Conservation (phyloP, 352 stramenopile genomes). For the Phytophthora ohioensis region DNA sequence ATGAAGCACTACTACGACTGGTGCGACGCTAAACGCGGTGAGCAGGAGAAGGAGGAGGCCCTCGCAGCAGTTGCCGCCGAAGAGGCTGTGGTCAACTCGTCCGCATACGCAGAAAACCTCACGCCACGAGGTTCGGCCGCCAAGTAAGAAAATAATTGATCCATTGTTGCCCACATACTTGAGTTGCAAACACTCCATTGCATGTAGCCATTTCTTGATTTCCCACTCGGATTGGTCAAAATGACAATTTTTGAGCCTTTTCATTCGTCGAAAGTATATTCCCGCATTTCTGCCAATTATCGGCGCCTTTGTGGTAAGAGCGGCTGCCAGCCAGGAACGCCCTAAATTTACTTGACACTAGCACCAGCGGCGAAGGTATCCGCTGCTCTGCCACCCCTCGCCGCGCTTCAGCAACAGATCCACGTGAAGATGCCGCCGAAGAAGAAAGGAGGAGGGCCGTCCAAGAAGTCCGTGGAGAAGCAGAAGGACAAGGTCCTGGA, state of each 20-base stretch:
- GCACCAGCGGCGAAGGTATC: constrained; percentile 21
- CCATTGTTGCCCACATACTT: not conserved
- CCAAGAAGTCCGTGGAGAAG: constrained; percentile 92
- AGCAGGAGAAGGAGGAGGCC: constrained; percentile 14
- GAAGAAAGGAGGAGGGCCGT: constrained; percentile 59
- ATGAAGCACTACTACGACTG: constrained; percentile 62
- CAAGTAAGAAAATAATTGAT: constrained; percentile 2
- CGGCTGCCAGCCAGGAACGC: constrained; percentile 35
- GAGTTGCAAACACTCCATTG: not conserved
- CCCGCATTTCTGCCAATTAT: constrained; percentile 29
- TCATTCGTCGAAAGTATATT: constrained; percentile 17
- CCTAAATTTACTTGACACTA: constrained; percentile 10
- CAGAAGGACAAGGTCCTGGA: constrained; percentile 95
- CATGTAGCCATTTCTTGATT: not conserved
- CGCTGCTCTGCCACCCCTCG: constrained; percentile 1
- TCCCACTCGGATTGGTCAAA: constrained; percentile 16
- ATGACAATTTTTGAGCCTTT: not conserved
- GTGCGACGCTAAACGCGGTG: constrained; percentile 25
- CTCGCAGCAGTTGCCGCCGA: constrained; percentile 13
- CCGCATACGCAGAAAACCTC: constrained; percentile 3
- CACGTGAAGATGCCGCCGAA: constrained; percentile 76
- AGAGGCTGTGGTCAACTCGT: not conserved
- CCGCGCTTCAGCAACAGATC: not conserved
- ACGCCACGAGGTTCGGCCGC: constrained; percentile 11
- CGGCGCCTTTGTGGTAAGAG: constrained; percentile 12